Conservation (phyloP, 257 asterid species). For the Solanum ossicruentum region DNA sequence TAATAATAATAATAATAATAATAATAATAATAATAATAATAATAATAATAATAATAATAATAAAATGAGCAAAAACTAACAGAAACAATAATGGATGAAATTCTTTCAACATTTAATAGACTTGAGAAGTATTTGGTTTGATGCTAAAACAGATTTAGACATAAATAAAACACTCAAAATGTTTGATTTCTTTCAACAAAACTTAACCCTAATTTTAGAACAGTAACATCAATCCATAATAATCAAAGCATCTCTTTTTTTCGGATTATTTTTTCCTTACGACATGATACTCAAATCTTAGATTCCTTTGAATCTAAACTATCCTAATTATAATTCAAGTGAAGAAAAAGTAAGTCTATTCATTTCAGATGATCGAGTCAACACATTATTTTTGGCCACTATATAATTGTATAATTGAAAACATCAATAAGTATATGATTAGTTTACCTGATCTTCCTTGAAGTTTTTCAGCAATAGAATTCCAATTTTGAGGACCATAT, state of each 20-base stretch:
- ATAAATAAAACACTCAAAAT: not conserved
- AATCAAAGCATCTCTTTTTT: not conserved
- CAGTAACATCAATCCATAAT: not conserved
- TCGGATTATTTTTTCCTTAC: not conserved
- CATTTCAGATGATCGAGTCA: not conserved
- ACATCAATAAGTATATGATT: not conserved
- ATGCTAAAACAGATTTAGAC: not conserved
- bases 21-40: not conserved
- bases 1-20: not conserved
- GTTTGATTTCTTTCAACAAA: not conserved
- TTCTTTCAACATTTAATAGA: not conserved
- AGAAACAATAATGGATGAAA: not conserved
- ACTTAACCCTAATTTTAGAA: constrained; percentile 5
- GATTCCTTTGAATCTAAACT: not conserved
- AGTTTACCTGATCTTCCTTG: constrained; percentile 81
- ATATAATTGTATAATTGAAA: not conserved
- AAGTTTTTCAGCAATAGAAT: constrained; percentile 89
- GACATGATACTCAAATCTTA: not conserved
- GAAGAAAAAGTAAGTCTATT: not conserved
- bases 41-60: not conserved
- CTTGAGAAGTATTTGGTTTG: not conserved
- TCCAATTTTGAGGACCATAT: constrained; percentile 94
- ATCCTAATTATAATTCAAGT: not conserved
- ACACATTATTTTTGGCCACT: not conserved
- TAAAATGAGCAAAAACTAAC: not conserved